Base-by-base conservation (phyloP, 768 basidiomycete genomes). In the Mycena amicta region DNA sequence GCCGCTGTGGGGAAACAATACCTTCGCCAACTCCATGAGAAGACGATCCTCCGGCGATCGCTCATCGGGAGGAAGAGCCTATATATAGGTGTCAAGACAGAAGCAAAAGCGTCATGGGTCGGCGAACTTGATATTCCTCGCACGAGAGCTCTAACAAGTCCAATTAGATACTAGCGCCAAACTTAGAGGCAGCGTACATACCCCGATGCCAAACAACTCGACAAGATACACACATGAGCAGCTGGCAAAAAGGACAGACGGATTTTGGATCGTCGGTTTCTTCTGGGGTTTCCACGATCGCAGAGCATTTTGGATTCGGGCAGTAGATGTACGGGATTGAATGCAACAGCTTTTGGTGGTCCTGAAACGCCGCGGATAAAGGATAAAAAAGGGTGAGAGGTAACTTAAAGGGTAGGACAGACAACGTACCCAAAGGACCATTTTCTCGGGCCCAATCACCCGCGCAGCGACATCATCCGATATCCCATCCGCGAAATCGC, bases 1-100 rank as follows among this genome's bases (percentile, higher is more conserved):
- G 26, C 11, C 13, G 33, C 12, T 28, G 20, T n/a, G 2, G 13
- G 27, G 22, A 30, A 25, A 26, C 29, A 56, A 26, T 16, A 70
- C 75, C 70, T 74, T 74, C 5, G 72, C 71, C 16, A 76, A 53
- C 39, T 73, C 66, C 22, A 74, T 52, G 12, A 74, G 67, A 3
- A 71, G 63, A 26, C 71, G 70, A 60, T 77, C 76, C 56, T 77
- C 76, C 2, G 75, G 76, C 20, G 74, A 73, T 23, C 75, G 64
- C 50, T 77, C 75, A 33, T 75, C 74, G 2, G 69, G 54, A 4
- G 76, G 75, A 2, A 77, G 62, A 6, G 71, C n/a, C n/a, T n/a
- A n/a, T n/a, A n/a, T n/a, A n/a, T n/a, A n/a, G n/a, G n/a, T n/a
- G n/a, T n/a, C n/a, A n/a, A n/a, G n/a, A n/a, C n/a, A n/a, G n/a